Conservation (phyloP, 1,284 basidiomycete species). For the Trichosporon coremiiforme region DNA sequence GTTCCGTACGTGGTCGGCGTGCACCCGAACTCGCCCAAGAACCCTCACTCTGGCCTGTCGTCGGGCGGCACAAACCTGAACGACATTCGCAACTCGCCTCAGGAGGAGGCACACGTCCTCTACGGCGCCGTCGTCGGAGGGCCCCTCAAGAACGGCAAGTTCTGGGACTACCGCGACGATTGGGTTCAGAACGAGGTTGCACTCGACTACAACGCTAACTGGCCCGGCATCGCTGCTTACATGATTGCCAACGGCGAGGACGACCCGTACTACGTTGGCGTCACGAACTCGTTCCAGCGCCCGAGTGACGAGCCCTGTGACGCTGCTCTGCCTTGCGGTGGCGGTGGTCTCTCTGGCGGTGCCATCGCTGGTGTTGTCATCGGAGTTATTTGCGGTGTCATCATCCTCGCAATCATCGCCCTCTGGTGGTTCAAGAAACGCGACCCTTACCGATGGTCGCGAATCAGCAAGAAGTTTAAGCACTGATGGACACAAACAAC, state of each 20-base stretch:
- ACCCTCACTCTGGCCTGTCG: constrained; percentile 84
- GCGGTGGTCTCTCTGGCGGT: constrained; percentile 61
- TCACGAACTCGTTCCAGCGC: constrained; percentile 69
- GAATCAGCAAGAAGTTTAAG: constrained; percentile 11
- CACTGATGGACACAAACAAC: neutral
- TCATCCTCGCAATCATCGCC: constrained; percentile 7
- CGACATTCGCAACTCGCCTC: constrained; percentile 70
- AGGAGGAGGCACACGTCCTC: constrained; percentile 69
- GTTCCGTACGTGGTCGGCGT: constrained; percentile 65
- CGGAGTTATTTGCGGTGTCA: constrained; percentile 59
- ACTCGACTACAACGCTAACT: constrained; percentile 73
- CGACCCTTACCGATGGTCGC: neutral
- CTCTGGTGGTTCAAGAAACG: constrained; percentile 9
- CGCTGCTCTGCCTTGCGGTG: constrained; percentile 63
- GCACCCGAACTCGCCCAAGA: constrained; percentile 84
- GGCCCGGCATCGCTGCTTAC: constrained; percentile 74
- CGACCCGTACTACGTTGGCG: constrained; percentile 75
- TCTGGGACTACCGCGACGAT: constrained; percentile 74
- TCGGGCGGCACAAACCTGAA: constrained; percentile 70
- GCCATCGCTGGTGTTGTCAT: constrained; percentile 68
- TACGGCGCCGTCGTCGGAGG: constrained; percentile 89
- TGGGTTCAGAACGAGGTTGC: constrained; percentile 53
- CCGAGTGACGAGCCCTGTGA: constrained; percentile 76
- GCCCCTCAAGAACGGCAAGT: constrained; percentile 73
- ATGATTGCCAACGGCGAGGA: constrained; percentile 39